Conservation (phyloP, 2,329 filamentous ascomycete species). For the Daldinia sp. region DNA sequence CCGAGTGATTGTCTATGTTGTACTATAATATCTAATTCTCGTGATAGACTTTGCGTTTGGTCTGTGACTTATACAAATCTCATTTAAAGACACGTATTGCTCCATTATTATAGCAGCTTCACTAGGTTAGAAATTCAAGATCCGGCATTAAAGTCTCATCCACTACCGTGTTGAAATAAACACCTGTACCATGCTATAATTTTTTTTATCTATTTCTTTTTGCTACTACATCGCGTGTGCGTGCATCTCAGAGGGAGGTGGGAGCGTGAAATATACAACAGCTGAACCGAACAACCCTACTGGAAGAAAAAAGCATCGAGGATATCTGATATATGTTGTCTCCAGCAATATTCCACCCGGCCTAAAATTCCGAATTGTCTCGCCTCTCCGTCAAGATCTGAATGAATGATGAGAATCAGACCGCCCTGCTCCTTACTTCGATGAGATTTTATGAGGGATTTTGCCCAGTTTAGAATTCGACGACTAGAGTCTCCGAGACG, state of each 20-base stretch:
- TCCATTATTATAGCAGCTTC: too few relatives aligned
- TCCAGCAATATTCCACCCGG: conserved; percentile 8
- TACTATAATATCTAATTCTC: too few relatives aligned
- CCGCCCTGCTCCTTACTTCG: not conserved
- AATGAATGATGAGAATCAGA: conserved; percentile 28
- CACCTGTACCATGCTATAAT: conserved; percentile 17
- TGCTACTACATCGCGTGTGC: conserved; percentile 21
- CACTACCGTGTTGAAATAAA: not conserved
- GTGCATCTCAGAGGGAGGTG: conserved; percentile 16
- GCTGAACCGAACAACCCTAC: conserved; percentile 5
- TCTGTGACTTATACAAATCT: too few relatives aligned
- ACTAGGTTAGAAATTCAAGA: not conserved
- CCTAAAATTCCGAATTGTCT: not conserved
- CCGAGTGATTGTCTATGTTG: too few relatives aligned
- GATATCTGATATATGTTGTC: conserved; percentile 18
- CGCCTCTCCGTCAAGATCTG: conserved; percentile 1
- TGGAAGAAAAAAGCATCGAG: conserved; percentile 1
- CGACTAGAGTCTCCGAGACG: conserved; percentile 32
- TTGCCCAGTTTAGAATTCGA: conserved; percentile 35
- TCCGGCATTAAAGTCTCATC: not conserved
- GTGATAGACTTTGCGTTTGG: too few relatives aligned
- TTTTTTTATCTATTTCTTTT: conserved; percentile 17
- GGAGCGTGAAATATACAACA: conserved; percentile 23
- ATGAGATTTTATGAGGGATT: not conserved
- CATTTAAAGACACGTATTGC: too few relatives aligned